Evolutionary conservation across 2,329 filamentous ascomycete genomes (phyloP).

Genomic region (Ilyonectria destructans): DNA sequence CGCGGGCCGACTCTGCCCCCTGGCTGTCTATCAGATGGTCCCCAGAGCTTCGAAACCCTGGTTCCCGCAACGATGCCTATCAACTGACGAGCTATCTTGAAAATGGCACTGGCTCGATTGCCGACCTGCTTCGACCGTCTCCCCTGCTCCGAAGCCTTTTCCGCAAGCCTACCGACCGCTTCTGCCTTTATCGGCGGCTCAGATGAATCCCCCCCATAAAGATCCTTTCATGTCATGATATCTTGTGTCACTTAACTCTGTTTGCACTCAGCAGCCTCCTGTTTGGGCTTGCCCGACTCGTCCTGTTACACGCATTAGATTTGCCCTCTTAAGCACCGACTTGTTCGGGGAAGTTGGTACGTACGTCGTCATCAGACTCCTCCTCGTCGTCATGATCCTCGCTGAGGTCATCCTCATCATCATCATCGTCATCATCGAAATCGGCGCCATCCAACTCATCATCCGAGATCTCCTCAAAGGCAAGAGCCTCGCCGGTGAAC

Average conservation of each 20-base stretch:
- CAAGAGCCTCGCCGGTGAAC: slow-evolving; percentile 98
- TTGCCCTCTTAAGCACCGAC: neutral
- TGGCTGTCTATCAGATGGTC: slow-evolving; percentile 50
- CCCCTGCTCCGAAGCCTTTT: slow-evolving; percentile 50
- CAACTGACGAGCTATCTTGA: slow-evolving; percentile 50
- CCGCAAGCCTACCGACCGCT: slow-evolving; percentile 21
- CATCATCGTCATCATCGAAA: slow-evolving; percentile 92
- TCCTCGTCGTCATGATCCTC: slow-evolving; percentile 89
- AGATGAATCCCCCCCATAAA: slow-evolving; percentile 43
- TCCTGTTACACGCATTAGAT: slow-evolving; percentile 69
- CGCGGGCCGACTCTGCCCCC: slow-evolving; percentile 46
- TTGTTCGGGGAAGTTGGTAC: slow-evolving; percentile 44
- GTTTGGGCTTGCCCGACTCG: slow-evolving; percentile 90
- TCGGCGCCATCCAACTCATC: slow-evolving; percentile 88
- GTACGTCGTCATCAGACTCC: slow-evolving; percentile 84
- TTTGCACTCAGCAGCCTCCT: slow-evolving; percentile 96
- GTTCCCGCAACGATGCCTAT: slow-evolving; percentile 48
- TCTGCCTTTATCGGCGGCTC: slow-evolving; percentile 41
- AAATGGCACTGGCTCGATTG: slow-evolving; percentile 47
- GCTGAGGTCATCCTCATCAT: slow-evolving; percentile 89
- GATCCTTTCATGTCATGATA: slow-evolving; percentile 52
- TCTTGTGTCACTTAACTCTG: slow-evolving; percentile 78
- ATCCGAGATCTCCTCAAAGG: slow-evolving; percentile 91
- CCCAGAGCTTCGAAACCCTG: slow-evolving; percentile 46
- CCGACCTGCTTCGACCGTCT: slow-evolving; percentile 47